phyloP scores from a whole-genome alignment of 2,329 filamentous ascomycete genomes.

The Akanthomyces uredinophilus region DNA sequence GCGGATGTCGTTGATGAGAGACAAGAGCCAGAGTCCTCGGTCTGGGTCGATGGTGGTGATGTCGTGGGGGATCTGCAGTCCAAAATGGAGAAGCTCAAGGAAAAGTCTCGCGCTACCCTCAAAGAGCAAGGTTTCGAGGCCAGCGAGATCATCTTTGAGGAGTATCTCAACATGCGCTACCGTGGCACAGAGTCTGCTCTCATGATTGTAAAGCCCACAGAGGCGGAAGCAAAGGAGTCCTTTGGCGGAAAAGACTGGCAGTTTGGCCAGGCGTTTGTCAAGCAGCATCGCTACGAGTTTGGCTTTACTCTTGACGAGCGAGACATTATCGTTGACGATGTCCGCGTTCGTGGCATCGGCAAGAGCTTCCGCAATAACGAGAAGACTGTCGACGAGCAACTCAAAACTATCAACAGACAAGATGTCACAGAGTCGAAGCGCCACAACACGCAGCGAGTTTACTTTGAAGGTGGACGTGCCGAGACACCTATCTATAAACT shows the following conservation, averaged over 20 bases:
- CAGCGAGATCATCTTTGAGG: constrained; percentile 73
- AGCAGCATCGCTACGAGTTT: constrained; percentile 88
- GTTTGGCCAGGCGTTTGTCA: constrained; percentile 78
- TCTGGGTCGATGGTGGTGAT: constrained; percentile 55
- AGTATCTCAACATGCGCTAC: constrained; percentile 92
- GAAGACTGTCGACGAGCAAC: constrained; percentile 78
- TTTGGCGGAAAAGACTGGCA: constrained; percentile 68
- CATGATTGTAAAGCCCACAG: constrained; percentile 74
- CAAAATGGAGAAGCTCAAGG: constrained; percentile 75
- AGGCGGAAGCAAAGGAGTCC: constrained; percentile 53
- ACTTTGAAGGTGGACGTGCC: constrained; percentile 74
- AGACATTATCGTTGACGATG: constrained; percentile 86
- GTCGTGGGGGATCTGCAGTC: constrained; percentile 58
- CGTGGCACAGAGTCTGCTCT: constrained; percentile 84
- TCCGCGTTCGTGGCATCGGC: constrained; percentile 81
- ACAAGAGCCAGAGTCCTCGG: constrained; percentile 67
- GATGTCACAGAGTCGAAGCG: constrained; percentile 54
- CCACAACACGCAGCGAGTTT: constrained; percentile 65
- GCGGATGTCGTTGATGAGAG: constrained; percentile 90
- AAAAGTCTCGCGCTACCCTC: constrained; percentile 64
- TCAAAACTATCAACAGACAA: constrained; percentile 62
- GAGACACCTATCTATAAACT: constrained; percentile 82
- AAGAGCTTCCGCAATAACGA: constrained; percentile 78
- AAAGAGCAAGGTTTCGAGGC: constrained; percentile 74
- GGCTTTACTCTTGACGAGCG: constrained; percentile 80